Conservation (phyloP, 106 monocot genomes). For the Allium sativum region DNA sequence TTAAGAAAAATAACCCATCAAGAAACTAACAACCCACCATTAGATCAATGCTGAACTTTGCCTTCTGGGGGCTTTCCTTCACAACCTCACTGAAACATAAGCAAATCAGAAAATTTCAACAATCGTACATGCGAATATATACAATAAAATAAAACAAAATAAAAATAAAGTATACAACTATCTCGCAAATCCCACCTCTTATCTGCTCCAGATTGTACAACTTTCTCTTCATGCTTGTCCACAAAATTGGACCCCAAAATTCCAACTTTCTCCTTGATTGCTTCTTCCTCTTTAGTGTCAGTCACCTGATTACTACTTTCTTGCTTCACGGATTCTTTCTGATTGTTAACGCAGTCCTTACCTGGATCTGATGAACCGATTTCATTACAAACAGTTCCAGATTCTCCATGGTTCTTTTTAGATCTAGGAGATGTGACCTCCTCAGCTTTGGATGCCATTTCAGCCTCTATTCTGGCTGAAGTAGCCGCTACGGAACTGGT, state of each 20-base stretch:
- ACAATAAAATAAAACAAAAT: background rate
- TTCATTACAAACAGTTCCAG: conserved; percentile 12
- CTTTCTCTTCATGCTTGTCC: conserved; percentile 16
- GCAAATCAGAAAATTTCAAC: background rate
- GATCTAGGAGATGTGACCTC: conserved; percentile 27
- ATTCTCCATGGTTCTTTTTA: conserved; percentile 23
- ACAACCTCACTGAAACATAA: conserved; percentile 23
- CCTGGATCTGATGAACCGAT: background rate
- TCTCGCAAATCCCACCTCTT: conserved; percentile 37
- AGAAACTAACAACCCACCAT: conserved; percentile 41
- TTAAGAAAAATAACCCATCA: too few species aligned
- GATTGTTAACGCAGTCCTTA: background rate
- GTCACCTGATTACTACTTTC: conserved; percentile 9
- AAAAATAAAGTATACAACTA: conserved; percentile 1
- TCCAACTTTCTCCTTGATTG: conserved; percentile 12
- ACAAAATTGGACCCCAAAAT: conserved; percentile 5
- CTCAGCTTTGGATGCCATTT: conserved; percentile 15
- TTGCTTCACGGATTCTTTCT: conserved; percentile 14
- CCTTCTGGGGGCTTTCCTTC: conserved; percentile 28
- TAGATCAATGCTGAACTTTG: conserved; percentile 79
- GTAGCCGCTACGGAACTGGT: conserved; percentile 13
- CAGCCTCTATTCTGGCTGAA: conserved; percentile 23
- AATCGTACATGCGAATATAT: background rate
- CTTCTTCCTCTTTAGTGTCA: conserved; percentile 14
- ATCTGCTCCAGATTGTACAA: conserved; percentile 1